phyloP scores from a whole-genome alignment of 768 basidiomycete genomes.

The Serendipita indica region DNA sequence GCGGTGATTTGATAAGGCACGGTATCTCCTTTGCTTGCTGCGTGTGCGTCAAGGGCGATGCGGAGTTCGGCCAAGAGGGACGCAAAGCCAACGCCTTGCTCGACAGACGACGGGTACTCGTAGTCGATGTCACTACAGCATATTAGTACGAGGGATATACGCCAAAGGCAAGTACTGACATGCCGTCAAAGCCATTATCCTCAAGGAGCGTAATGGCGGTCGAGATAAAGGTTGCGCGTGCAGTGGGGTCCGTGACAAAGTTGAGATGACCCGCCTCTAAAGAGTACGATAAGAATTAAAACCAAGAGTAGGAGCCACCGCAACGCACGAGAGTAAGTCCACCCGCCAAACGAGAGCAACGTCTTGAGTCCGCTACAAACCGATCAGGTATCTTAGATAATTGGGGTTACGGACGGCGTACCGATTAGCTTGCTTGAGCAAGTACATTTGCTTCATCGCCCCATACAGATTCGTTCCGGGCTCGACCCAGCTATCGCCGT shows the following conservation, averaged over 20 bases:
- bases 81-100: constrained; percentile 51
- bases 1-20: constrained; percentile 46
- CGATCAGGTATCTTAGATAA: background rate
- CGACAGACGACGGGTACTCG: constrained; percentile 50
- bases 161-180: constrained; percentile 29
- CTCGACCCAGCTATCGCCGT: constrained; percentile 44
- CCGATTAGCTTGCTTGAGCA: constrained; percentile 46
- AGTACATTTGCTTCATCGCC: constrained; percentile 55
- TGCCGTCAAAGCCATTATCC: constrained; percentile 70
- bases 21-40: constrained; percentile 42
- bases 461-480: constrained; percentile 68
- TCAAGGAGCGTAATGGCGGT: constrained; percentile 35
- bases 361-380: constrained; percentile 32
- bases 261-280: constrained; percentile 50
- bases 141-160: background rate
- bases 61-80: constrained; percentile 48
- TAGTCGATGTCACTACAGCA: constrained; percentile 51
- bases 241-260: constrained; percentile 38
- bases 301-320: too few relatives aligned
- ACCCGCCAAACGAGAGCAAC: constrained; percentile 41
- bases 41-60: constrained; percentile 44
- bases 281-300: too few relatives aligned
- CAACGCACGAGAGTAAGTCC: constrained; percentile 65
- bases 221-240: constrained; percentile 42
- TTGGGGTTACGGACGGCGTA: constrained; percentile 12